These are phyloP conservation scores for Monilinia aucupariae DNA, from an alignment of 2,329 filamentous ascomycete species.

Conservation along the genomic window DNA sequence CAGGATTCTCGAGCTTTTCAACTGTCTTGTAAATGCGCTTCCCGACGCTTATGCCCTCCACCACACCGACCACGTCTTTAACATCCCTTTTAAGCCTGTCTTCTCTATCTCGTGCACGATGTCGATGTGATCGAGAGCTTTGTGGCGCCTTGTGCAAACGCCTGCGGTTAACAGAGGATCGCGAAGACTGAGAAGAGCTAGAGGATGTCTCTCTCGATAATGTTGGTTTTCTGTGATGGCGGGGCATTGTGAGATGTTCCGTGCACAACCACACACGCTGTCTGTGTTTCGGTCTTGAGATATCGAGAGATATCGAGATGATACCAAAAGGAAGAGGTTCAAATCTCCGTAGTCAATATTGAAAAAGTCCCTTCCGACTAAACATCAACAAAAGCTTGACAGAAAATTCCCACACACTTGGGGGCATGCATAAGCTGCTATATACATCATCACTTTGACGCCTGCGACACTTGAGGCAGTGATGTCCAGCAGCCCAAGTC, in stretches of 20 bases:
- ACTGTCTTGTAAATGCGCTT: constrained; percentile 1
- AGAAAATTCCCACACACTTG: background rate
- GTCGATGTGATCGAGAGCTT: background rate
- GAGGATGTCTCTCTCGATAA: constrained; percentile 7
- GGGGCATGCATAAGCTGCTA: background rate
- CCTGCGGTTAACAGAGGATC: background rate
- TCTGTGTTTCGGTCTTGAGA: background rate
- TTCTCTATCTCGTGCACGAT: background rate
- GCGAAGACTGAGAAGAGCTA: constrained; percentile 3
- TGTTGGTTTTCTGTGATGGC: background rate
- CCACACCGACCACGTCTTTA: background rate
- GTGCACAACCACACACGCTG: background rate
- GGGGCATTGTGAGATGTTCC: background rate
- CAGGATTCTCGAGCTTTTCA: constrained; percentile 14
- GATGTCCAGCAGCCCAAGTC: constrained; percentile 12
- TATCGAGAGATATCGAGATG: background rate
- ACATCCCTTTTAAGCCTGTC: background rate
- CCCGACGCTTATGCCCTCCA: background rate
- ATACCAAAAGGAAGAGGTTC: background rate
- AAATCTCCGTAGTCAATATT: background rate
- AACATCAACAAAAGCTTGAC: background rate
- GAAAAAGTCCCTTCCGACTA: background rate
- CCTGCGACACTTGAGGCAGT: constrained; percentile 3
- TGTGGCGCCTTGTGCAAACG: background rate
- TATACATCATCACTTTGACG: background rate